Base-by-base conservation (phyloP, 768 basidiomycete genomes). In the Mycena albidolilacea region DNA sequence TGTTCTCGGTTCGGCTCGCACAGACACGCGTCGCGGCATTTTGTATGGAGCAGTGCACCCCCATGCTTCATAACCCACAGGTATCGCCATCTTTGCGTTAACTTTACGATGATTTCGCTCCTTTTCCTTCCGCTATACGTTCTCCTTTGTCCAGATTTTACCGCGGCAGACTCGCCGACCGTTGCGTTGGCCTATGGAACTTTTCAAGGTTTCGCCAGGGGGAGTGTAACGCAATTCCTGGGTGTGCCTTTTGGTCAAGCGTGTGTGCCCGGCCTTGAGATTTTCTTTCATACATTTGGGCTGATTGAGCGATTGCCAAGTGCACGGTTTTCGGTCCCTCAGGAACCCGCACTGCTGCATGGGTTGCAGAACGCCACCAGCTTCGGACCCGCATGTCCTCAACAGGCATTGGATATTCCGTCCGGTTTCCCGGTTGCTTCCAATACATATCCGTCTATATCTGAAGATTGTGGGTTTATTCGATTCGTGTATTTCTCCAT, bases 171-270 rank as follows among this genome's bases (percentile, higher is more conserved):
- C 50, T n/a, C 50, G 7, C 41, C 65, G 7, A 43, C 23, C 12
- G 50, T 69, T 10, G 62, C 67, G 4, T 50, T 69, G 6, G 11
- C 59, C 19, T 69, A 69, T 52, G 50, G 50, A 21, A 52, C 50
- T 7, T 52, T 52, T 21, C 50, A 10, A 21, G 50, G 50, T 21
- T 39, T 62, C 38, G 30, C 21, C 39, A 5, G 38, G 12, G 59
- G 60, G 3, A 69, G 62, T 21, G 37, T 69, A 12, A 69, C 67
- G 3, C 41, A 61, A 39, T 69, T 69, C 14, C 60, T 69, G 35
- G 59, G 67, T 30, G 46, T 69, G 3, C 67, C 67, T 5, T 69
- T 69, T n/a, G 67, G 48, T 8, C 67, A 55, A 14, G 48, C 60
- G 67, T 69, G n/a, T 3, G 60, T 43, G 14, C 6, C n/a, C 12